phyloP scores from a whole-genome alignment of 257 asterid species.

The Phtheirospermum japonicum region DNA sequence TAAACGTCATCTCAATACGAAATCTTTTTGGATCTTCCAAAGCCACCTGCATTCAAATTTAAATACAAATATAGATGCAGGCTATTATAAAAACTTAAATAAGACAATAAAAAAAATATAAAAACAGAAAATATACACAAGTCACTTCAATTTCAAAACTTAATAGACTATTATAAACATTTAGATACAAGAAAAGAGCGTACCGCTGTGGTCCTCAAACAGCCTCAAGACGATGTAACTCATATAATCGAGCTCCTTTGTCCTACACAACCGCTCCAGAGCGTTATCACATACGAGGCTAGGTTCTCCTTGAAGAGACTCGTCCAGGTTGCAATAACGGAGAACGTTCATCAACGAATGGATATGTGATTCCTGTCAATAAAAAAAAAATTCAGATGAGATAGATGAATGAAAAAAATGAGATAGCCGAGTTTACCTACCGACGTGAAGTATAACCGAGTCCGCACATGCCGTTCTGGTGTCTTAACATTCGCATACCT shows the following conservation, averaged over 20 bases:
- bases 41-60: conserved; percentile 52
- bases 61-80: background rate
- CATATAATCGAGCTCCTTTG: conserved; percentile 98
- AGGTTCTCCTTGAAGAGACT: conserved; percentile 81
- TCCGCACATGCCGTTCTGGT: conserved; percentile 90
- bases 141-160: no score
- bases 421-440: conserved; percentile 42
- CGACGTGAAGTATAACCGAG: conserved; percentile 89
- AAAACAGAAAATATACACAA: no score
- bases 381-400: background rate
- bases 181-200: conserved; percentile 29
- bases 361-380: conserved; percentile 88
- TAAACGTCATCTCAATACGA: conserved; percentile 79
- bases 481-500: conserved; percentile 89
- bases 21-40: conserved; percentile 86
- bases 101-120: conserved; percentile 4
- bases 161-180: background rate
- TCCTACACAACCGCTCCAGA: conserved; percentile 71
- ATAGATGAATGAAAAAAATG: background rate
- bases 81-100: background rate
- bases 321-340: conserved; percentile 96
- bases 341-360: conserved; percentile 97
- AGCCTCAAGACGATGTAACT: conserved; percentile 89
- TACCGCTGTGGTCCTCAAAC: conserved; percentile 88
- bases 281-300: conserved; percentile 82